Evolutionary conservation across 768 basidiomycete genomes (phyloP), one percentile per base, ranked within the genome.

Genomic region (Pilatotrama ljubarskyi): DNA sequence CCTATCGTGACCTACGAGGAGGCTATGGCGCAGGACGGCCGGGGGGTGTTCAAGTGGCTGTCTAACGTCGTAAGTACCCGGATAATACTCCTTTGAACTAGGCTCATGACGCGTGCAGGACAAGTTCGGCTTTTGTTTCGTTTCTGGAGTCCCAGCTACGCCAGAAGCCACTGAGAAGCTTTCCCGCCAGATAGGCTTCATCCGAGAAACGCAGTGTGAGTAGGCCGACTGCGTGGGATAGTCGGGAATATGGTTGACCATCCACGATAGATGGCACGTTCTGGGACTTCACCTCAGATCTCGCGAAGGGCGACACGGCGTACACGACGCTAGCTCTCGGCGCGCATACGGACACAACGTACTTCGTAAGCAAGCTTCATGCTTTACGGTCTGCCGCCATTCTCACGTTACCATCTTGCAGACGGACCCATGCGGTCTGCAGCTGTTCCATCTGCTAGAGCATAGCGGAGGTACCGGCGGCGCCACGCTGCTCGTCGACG

Each of bases 271-370:
- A 98, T 68, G 96, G 95, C 35, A 87, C 85, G 58, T 95, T 98
- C 74, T 99, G 96, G 95, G 93, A 98, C 68, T 96, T 98, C 69
- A 97, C 94, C 0, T 85, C 95, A 0, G 87, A 96, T 69, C 80
- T 95, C 20, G 86, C 88, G 17, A 93, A 89, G 67, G 94, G 94
- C 13, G 96, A 99, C 72, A 90, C 94, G 8, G 95, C 96, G 0
- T 99, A 99, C 76, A 93, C 94, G 4, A 91, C 87, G 6, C 74
- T 96, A 44, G 90, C 88, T 0, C 84, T 99, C 7, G 86, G 84
- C 3, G 94, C 93, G 0, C 96, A 99, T 70, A 89, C 87, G 0
- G 87, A 90, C 62, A 86, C 80, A 42, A 86, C 86, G 10, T 90
- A 89, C 80, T 93, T 81, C 62, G 90, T 90, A 56, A 65, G 82